phyloP scores from a whole-genome alignment of 768 basidiomycete species.

The Auriscalpium orientale region DNA sequence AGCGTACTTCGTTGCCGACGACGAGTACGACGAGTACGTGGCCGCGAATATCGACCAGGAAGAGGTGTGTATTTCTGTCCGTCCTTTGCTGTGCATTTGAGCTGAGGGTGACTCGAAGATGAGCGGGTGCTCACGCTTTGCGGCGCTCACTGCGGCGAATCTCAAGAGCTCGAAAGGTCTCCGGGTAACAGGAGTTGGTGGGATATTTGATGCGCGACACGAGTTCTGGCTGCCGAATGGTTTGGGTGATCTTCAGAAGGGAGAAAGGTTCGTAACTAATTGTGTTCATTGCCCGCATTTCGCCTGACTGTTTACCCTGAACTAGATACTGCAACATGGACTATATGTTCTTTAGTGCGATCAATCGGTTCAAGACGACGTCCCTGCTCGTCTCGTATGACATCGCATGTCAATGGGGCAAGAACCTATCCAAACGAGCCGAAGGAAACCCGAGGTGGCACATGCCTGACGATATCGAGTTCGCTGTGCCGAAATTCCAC shows the following conservation, averaged over 20 bases:
- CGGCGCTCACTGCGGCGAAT: neutral
- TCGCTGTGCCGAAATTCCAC: conserved; percentile 26
- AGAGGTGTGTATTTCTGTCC: neutral
- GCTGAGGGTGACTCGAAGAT: too few relatives aligned
- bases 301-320: neutral
- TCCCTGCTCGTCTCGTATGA: conserved; percentile 14
- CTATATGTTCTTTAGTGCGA: neutral
- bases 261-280: neutral
- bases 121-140: neutral
- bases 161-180: neutral
- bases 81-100: neutral
- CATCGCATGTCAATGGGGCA: conserved; percentile 21
- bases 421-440: neutral
- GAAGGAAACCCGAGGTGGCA: neutral
- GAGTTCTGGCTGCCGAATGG: neutral
- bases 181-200: neutral
- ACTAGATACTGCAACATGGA: neutral
- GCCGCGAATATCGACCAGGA: neutral
- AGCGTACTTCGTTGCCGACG: neutral
- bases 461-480: neutral
- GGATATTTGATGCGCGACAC: neutral
- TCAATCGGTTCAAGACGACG: neutral
- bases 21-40: neutral
- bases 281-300: neutral
- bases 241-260: neutral